Evolutionary conservation across 2,329 filamentous ascomycete species (phyloP).

Genomic region (Akanthomyces lecanii): DNA sequence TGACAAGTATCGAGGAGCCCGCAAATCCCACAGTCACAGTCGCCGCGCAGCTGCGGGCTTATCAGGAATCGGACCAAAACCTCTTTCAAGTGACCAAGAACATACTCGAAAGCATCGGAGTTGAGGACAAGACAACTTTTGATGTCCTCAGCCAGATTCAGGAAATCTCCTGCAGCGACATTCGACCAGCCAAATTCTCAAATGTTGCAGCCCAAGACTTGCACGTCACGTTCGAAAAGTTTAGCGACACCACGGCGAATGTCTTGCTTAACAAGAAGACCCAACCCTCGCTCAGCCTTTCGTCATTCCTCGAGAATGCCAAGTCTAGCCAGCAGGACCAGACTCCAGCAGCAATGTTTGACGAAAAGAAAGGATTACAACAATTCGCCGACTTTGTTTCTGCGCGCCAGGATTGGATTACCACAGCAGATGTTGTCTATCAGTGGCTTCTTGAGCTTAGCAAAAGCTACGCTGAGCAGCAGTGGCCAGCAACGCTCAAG

Average conservation of each 20-base stretch:
- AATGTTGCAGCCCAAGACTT: slow-evolving; percentile 47
- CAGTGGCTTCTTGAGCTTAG: slow-evolving; percentile 53
- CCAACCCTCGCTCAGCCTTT: slow-evolving; percentile 48
- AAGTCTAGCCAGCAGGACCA: slow-evolving; percentile 52
- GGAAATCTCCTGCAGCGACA: slow-evolving; percentile 48
- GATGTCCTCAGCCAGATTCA: slow-evolving; percentile 46
- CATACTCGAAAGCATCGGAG: slow-evolving; percentile 51
- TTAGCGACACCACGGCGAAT: slow-evolving; percentile 50
- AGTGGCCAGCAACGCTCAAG: slow-evolving; percentile 58
- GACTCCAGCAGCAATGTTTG: slow-evolving; percentile 43
- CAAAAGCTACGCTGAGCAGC: slow-evolving; percentile 47
- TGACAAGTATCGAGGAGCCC: slow-evolving; percentile 50
- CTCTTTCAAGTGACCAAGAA: slow-evolving; percentile 54
- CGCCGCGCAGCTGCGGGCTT: slow-evolving; percentile 52
- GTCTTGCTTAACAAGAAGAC: slow-evolving; percentile 52
- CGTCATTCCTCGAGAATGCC: slow-evolving; percentile 60
- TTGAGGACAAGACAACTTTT: slow-evolving; percentile 46
- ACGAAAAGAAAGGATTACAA: slow-evolving; percentile 49
- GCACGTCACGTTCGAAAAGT: slow-evolving; percentile 44
- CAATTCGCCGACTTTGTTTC: slow-evolving; percentile 49
- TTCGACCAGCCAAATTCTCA: slow-evolving; percentile 45
- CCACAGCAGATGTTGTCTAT: slow-evolving; percentile 53
- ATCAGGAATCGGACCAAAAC: slow-evolving; percentile 52
- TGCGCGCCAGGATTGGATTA: slow-evolving; percentile 41
- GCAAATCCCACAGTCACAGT: slow-evolving; percentile 49